Conservation (phyloP, 371 early-diverging fungal species). For the Rhizopus microsporus region DNA sequence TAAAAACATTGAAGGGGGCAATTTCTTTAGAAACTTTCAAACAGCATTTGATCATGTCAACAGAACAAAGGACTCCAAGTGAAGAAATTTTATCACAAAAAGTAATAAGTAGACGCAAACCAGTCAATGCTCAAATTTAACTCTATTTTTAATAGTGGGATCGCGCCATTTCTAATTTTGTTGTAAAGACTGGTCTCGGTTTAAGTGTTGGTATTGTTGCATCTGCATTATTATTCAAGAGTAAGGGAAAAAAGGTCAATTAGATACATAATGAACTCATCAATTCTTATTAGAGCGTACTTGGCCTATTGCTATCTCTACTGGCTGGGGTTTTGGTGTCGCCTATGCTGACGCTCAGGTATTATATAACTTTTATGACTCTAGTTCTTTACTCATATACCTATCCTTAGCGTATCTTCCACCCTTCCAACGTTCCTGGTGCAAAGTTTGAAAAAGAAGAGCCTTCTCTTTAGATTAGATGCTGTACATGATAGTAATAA, state of each 20-base stretch:
- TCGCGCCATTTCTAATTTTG: slow-evolving; percentile 82
- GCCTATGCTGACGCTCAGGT: slow-evolving; percentile 87
- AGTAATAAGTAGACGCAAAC: slow-evolving; percentile 21
- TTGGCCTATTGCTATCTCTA: slow-evolving; percentile 89
- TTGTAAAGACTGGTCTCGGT: slow-evolving; percentile 86
- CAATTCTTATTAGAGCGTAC: slow-evolving; percentile 62
- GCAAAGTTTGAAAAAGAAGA: slow-evolving; percentile 49
- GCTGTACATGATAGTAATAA: no score
- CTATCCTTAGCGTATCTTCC: slow-evolving; percentile 45
- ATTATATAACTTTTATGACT: slow-evolving; percentile 4
- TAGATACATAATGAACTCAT: not conserved
- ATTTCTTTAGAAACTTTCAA: slow-evolving; percentile 1
- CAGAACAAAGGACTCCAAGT: slow-evolving; percentile 51
- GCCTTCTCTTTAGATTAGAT: slow-evolving; percentile 37
- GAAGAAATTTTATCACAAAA: slow-evolving; percentile 60
- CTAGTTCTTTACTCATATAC: not conserved
- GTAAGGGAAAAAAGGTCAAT: slow-evolving; percentile 47
- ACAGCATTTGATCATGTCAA: slow-evolving; percentile 32
- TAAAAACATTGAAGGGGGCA: slow-evolving; percentile 3
- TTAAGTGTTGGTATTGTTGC: slow-evolving; percentile 86
- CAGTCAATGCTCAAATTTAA: no score
- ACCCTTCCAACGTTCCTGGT: slow-evolving; percentile 49
- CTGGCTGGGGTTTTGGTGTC: slow-evolving; percentile 86
- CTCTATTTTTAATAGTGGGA: slow-evolving; percentile 70
- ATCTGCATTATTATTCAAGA: slow-evolving; percentile 86